These are phyloP conservation scores for Naganishia antarctica DNA, from an alignment of 768 basidiomycete species.

Conservation along the genomic window DNA sequence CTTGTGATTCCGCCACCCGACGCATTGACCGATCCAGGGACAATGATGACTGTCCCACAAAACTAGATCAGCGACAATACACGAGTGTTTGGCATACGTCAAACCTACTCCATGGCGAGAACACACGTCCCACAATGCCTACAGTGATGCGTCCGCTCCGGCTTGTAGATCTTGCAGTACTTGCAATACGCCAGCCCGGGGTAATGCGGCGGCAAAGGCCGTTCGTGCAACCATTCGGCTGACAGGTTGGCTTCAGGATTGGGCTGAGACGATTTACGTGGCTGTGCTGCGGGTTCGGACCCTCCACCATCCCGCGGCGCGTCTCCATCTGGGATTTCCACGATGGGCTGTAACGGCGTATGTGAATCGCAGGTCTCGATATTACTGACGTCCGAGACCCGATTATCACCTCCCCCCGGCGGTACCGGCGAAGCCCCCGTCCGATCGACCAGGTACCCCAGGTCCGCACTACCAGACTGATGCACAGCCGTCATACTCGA, in stretches of 20 bases:
- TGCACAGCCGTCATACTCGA: too few relatives aligned
- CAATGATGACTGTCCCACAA: conserved; percentile 37
- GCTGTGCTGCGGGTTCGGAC: background rate
- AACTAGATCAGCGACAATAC: conserved; percentile 9
- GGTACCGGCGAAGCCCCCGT: too few relatives aligned
- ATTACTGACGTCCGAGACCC: conserved; percentile 4
- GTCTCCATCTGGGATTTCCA: background rate
- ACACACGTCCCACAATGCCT: conserved; percentile 47
- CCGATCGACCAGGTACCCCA: too few relatives aligned
- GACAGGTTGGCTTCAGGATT: too few relatives aligned
- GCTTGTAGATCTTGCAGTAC: conserved; percentile 45
- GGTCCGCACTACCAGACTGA: too few relatives aligned
- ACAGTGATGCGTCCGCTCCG: conserved; percentile 47
- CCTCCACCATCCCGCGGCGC: background rate
- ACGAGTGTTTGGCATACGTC: background rate
- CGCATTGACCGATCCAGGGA: conserved; percentile 86
- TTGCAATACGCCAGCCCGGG: conserved; percentile 26
- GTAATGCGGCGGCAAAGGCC: conserved; percentile 21
- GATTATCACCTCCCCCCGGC: background rate
- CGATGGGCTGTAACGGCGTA: conserved; percentile 13
- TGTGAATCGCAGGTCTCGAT: conserved; percentile 16
- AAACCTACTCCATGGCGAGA: conserved; percentile 41
- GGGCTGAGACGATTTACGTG: background rate
- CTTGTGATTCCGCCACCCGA: conserved; percentile 87
- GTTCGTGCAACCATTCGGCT: conserved; percentile 7